Evolutionary conservation across 108 stramenopile species (phyloP).

Genomic region (Nitzschia sp.): DNA sequence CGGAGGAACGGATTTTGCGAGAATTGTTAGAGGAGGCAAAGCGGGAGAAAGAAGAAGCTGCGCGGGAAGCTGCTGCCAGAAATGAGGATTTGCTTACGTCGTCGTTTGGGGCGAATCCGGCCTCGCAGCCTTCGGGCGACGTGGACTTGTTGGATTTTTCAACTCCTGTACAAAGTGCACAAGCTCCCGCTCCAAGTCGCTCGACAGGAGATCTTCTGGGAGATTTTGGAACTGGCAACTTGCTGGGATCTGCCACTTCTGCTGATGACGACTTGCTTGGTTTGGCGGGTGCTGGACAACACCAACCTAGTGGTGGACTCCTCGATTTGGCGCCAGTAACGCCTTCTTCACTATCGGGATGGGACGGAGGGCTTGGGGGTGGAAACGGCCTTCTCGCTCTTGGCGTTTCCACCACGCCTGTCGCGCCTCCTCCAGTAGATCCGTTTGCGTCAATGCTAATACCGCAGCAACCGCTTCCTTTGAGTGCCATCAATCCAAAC

Average conservation of each 20-base stretch:
- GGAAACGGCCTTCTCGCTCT: not conserved
- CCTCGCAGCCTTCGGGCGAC: not conserved
- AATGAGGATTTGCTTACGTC: conserved; percentile 6
- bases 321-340: not conserved
- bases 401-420: not conserved
- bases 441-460: conserved; percentile 16
- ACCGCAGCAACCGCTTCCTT: not conserved
- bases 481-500: not conserved
- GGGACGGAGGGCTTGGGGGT: not conserved
- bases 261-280: not conserved
- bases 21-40: conserved; percentile 27
- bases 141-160: conserved; percentile 45
- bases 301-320: not conserved
- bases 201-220: conserved; percentile 12
- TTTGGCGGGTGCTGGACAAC: not conserved
- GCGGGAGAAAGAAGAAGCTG: conserved; percentile 11
- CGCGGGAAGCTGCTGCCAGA: conserved; percentile 6
- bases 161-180: not conserved
- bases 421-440: conserved; percentile 19
- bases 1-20: conserved; percentile 29
- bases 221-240: not conserved
- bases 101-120: not conserved
- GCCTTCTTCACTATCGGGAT: not conserved
- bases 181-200: not conserved
- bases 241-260: not conserved